These are phyloP conservation scores for Bauhinia variegata DNA, from an alignment of 306 rosid genomes.

Conservation along the genomic window DNA sequence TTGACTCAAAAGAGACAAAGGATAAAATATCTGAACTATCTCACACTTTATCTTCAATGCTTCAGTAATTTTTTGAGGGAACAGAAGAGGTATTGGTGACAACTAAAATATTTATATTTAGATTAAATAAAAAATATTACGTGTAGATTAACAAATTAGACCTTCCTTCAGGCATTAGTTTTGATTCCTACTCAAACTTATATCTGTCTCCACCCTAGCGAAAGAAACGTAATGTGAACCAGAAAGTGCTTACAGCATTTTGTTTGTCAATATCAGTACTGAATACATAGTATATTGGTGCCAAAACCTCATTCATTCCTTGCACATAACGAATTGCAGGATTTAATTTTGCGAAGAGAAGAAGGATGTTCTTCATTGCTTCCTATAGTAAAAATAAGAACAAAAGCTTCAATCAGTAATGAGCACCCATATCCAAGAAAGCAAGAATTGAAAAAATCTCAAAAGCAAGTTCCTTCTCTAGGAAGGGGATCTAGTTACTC, in stretches of 20 bases:
- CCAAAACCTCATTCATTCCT: constrained; percentile 95
- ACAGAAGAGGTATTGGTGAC: neutral
- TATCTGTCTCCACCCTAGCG: constrained; percentile 1
- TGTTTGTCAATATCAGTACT: constrained; percentile 62
- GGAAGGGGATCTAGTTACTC: constrained; percentile 47
- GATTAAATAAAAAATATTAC: neutral
- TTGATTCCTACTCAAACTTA: neutral
- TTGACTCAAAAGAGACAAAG: constrained; percentile 9
- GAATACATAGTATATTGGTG: constrained; percentile 73
- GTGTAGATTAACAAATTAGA: constrained; percentile 11
- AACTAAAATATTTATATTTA: constrained; percentile 4
- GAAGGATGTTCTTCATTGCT: constrained; percentile 82
- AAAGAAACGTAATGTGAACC: neutral
- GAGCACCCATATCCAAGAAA: constrained; percentile 2
- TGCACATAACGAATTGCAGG: constrained; percentile 84
- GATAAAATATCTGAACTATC: constrained; percentile 3
- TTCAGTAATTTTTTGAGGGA: constrained; percentile 7
- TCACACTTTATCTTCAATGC: constrained; percentile 16
- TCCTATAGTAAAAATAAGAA: constrained; percentile 52
- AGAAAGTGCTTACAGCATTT: constrained; percentile 64
- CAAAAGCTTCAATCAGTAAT: constrained; percentile 14
- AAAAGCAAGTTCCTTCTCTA: constrained; percentile 1
- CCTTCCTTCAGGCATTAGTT: neutral
- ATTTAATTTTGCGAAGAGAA: constrained; percentile 72
- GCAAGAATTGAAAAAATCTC: constrained; percentile 4